Base-by-base conservation (phyloP, 106 monocot species). In the Acanthochlamys bracteata region DNA sequence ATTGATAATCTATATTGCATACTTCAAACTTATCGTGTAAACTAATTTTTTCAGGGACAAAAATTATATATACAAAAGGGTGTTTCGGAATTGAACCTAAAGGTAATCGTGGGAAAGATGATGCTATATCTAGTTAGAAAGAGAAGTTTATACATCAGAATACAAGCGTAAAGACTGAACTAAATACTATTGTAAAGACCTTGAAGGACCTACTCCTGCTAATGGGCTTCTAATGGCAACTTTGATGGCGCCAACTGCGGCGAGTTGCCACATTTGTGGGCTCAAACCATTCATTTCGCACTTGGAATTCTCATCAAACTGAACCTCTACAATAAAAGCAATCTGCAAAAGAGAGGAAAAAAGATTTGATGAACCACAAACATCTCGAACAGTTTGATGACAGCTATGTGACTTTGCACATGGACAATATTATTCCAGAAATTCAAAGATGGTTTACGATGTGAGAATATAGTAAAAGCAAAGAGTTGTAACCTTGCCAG, bases 211-310 rank as follows among this genome's bases (percentile, higher is more conserved):
- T 27, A 60, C 70, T n/a, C 61, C 59, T 24, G 71, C 43, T 27
- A 74, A 76, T 17, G 77, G 72, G 78, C 90, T 71, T 72, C 96
- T 80, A 24, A 88, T 87, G 24, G 96, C 90, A 26, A 96, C 90
- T 60, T 88, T 96, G 11, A 96, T 87, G 19, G 87, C 77, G 59
- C 87, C 96, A 23, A 91, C 84, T 0, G 80, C 84, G 21, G 84
- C 82, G 11, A 82, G 66, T 27, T 80, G 90, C 61, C 78, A 74
- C 78, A 91, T 85, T 55, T 78, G 67, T 25, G 74, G 75, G 69
- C 88, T 91, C 40, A 88, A 54, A 7, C 75, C 82, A 19, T 73
- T 72, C 4, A 33, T 65, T 56, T 72, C 73, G 19, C 26, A 39
- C 60, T 88, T 88, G 13, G 71, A 70, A 55, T 63, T 61, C 72